Percentiles rank a stretch among this genome's conserved stretches.
phyloP scores from a whole-genome alignment of 495 filamentous ascomycete species.

The Aspergillus hancockii region DNA sequence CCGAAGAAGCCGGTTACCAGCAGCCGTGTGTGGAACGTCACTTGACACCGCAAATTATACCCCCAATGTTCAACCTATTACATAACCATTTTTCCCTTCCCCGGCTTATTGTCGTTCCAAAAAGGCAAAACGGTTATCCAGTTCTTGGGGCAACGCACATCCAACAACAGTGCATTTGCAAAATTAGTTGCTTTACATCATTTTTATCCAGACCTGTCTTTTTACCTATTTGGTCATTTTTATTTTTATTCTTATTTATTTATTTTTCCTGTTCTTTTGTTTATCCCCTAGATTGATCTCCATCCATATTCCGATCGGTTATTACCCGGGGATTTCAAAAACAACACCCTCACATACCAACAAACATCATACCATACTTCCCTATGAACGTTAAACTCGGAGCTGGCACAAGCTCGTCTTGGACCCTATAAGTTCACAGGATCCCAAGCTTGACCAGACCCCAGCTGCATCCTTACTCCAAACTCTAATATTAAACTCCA shows the following conservation, averaged over 20 bases:
- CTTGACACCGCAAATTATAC: conserved; percentile 17
- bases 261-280: background rate
- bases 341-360: no score
- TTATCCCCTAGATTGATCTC: background rate
- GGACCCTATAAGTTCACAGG: conserved; percentile 1
- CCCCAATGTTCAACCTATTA: conserved; percentile 13
- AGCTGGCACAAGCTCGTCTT: background rate
- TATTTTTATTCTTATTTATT: background rate
- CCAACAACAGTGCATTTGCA: background rate
- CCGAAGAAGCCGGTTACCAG: conserved; percentile 29
- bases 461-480: conserved; percentile 1
- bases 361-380: background rate
- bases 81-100: conserved; percentile 18
- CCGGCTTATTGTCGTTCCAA: conserved; percentile 10
- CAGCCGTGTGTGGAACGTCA: conserved; percentile 28
- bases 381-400: background rate
- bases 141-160: background rate
- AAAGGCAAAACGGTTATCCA: conserved; percentile 5
- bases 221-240: background rate
- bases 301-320: conserved; percentile 1
- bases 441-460: background rate
- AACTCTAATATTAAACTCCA: background rate
- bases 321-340: background rate
- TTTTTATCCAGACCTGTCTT: background rate
- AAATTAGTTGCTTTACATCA: background rate